Conservation (phyloP, 2,329 filamentous ascomycete species). For the Stylonectria norvegica region DNA sequence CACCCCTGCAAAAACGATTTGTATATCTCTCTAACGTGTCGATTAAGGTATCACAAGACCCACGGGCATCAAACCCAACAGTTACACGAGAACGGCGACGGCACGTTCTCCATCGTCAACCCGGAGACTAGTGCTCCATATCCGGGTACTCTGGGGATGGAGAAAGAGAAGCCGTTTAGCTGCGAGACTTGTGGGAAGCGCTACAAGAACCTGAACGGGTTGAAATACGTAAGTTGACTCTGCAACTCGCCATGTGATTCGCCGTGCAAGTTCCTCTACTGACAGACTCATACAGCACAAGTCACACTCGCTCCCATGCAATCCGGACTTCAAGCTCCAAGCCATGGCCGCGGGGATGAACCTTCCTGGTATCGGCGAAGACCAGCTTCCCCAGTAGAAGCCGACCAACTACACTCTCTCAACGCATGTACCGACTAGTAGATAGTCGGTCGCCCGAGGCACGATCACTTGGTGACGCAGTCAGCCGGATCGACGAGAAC, state of each 20-base stretch:
- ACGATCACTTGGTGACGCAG: background rate
- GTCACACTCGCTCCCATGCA: constrained; percentile 82
- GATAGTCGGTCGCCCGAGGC: constrained; percentile 4
- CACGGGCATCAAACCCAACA: constrained; percentile 97
- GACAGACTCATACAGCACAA: constrained; percentile 54
- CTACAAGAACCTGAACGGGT: constrained; percentile 97
- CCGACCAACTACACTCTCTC: background rate
- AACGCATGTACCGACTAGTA: constrained; percentile 1
- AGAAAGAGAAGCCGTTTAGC: constrained; percentile 98
- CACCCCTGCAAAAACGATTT: background rate
- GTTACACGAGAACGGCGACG: constrained; percentile 92
- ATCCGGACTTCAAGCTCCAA: constrained; percentile 66
- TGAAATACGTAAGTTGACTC: constrained; percentile 73
- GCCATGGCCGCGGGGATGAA: constrained; percentile 44
- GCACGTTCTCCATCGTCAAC: constrained; percentile 97
- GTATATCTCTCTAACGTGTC: background rate
- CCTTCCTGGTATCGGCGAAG: constrained; percentile 44
- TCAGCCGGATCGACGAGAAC: constrained; percentile 3
- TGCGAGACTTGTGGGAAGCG: constrained; percentile 97
- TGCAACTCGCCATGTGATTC: too few species aligned
- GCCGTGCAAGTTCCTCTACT: constrained; percentile 22
- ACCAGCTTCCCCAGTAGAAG: constrained; percentile 37
- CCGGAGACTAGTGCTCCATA: constrained; percentile 92
- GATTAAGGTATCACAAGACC: constrained; percentile 61
- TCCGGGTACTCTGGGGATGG: constrained; percentile 96